Evolutionary conservation across 1,139 yeast species (phyloP).

Genomic region (Zygotorulaspora mrakii): DNA sequence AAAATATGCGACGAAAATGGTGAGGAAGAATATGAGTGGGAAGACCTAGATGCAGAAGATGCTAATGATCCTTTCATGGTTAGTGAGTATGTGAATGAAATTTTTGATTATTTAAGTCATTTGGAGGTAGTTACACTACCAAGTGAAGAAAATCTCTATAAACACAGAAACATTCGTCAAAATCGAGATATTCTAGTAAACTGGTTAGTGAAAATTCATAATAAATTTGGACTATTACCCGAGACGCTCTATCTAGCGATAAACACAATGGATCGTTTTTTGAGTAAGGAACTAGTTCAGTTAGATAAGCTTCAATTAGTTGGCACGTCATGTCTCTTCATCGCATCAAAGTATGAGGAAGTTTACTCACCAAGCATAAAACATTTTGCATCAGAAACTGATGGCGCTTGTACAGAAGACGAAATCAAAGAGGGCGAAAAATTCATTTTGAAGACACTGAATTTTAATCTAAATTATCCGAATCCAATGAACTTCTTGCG

Average conservation of each 20-base stretch:
- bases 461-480: constrained; percentile 81
- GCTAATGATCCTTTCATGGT: constrained; percentile 92
- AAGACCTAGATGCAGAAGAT: constrained; percentile 89
- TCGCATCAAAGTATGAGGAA: constrained; percentile 95
- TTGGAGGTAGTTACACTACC: constrained; percentile 77
- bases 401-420: constrained; percentile 70
- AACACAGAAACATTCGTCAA: constrained; percentile 76
- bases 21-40: constrained; percentile 59
- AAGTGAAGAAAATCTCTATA: constrained; percentile 64
- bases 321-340: constrained; percentile 85
- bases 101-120: constrained; percentile 73
- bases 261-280: constrained; percentile 86
- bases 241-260: constrained; percentile 88
- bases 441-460: constrained; percentile 68
- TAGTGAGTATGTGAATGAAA: constrained; percentile 85
- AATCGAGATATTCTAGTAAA: constrained; percentile 84
- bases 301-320: constrained; percentile 82
- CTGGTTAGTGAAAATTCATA: constrained; percentile 93
- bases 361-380: constrained; percentile 86
- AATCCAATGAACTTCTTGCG: constrained; percentile 93
- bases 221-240: constrained; percentile 79
- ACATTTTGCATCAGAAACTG: constrained; percentile 85
- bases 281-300: constrained; percentile 75
- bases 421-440: constrained; percentile 87
- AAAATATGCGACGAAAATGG: constrained; percentile 35